Percentiles rank a stretch among this genome's conserved stretches.
Conservation (phyloP, 2,329 filamentous ascomycete genomes). For the Apiospora pterosperma region DNA sequence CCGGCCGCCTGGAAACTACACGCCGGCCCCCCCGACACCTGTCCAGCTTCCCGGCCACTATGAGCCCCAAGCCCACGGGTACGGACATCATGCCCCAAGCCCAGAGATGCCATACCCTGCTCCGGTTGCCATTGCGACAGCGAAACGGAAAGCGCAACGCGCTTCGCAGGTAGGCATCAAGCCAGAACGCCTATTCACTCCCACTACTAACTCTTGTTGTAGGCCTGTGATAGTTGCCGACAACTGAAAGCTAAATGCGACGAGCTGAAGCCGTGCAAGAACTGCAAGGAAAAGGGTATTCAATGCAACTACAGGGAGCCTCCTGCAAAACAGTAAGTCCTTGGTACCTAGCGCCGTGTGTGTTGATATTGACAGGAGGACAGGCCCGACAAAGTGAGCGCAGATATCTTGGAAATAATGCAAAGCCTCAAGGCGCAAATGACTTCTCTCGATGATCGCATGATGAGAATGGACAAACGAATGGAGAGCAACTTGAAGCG, state of each 20-base stretch:
- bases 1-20: conserved; percentile 18
- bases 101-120: conserved; percentile 25
- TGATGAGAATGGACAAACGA: conserved; percentile 34
- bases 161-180: conserved; percentile 54
- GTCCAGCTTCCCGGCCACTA: conserved; percentile 26
- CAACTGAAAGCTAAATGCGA: conserved; percentile 89
- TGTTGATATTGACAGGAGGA: not conserved
- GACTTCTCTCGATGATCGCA: conserved; percentile 15
- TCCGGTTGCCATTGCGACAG: conserved; percentile 41
- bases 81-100: conserved; percentile 30
- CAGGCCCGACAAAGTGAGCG: conserved; percentile 57
- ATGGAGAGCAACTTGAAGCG: conserved; percentile 13
- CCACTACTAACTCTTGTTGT: not conserved
- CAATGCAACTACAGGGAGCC: conserved; percentile 88
- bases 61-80: conserved; percentile 33
- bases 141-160: conserved; percentile 62
- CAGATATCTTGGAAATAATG: conserved; percentile 58
- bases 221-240: conserved; percentile 91
- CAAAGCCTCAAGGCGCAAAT: conserved; percentile 19
- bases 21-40: conserved; percentile 25
- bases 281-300: conserved; percentile 81
- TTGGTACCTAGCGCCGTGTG: not conserved
- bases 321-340: conserved; percentile 79
- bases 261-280: conserved; percentile 78
- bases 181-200: conserved; percentile 18